Base-by-base conservation (phyloP, 805 yeast species). In the Myxozyma nipponensis region DNA sequence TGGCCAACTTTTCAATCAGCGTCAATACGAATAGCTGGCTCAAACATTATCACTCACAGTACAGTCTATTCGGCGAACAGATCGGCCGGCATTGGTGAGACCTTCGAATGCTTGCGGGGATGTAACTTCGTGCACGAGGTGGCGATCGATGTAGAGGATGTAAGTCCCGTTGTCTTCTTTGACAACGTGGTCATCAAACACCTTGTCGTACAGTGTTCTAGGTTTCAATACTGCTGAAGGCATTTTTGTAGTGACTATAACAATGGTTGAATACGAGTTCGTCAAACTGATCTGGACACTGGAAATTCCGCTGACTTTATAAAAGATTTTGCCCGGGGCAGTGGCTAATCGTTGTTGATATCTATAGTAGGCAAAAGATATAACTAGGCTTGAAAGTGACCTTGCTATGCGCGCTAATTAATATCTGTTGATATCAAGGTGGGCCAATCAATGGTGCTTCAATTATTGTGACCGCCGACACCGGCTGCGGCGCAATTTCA, bases 61-160 rank as follows among this genome's bases (percentile, higher is more conserved):
- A 39, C 63, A 55, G 25, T 62, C 65, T 6, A 77, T 74, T 74
- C 98, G 82, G 76, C 98, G 84, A 47, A 93, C 96, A 52, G 69
- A 68, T 75, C 99, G 83, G 42, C 84, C 86, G 15, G 97, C 96
- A 64, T 82, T 84, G 57, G 76, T 78, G 63, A 93, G 78, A 44
- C 98, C 98, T 73, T 93, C 98, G 66, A 93, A 93, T 9, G 98
- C 98, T 72, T 93, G 98, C 32, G 99, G 98, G 25, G 98, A 91
- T 1, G 99, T 93, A 46, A 93, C 99, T 73, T 93, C 98, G 70
- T 93, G 98, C 44, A 93, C 96, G 61, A 93, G 76, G 70, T 93
- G 98, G 72, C 98, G 86, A 72, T 93, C 99, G 53, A 93, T 91
- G 71, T 87, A 93, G 54, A 93, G 71, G 56, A 93, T 76, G 66